Conservation (phyloP, 1,284 basidiomycete species). For the Wolfiporia cocos region DNA sequence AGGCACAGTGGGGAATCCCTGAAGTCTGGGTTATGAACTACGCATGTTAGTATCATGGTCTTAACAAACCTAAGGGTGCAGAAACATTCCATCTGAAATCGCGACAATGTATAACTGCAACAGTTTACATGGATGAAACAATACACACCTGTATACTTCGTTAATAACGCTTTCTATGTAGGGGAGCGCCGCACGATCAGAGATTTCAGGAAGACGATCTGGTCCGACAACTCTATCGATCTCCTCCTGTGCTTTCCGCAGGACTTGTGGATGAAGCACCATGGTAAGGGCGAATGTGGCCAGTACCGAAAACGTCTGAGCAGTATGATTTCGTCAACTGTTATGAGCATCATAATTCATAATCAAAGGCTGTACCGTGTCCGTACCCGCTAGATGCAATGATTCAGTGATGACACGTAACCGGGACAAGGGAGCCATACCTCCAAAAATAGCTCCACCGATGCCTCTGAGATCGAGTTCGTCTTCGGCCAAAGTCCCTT, state of each 20-base stretch:
- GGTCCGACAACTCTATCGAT: neutral
- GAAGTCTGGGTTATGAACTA: neutral
- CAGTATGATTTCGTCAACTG: neutral
- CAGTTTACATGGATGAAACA: neutral
- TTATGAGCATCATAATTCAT: neutral
- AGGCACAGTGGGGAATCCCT: neutral
- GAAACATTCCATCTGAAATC: neutral
- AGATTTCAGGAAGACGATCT: neutral
- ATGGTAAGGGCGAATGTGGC: neutral
- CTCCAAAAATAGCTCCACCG: neutral
- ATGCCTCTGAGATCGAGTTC: neutral
- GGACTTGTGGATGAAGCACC: neutral
- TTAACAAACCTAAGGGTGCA: neutral
- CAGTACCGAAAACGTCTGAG: neutral
- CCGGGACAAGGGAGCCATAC: neutral
- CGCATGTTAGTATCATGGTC: neutral
- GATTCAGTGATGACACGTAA: neutral
- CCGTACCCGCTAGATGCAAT: neutral
- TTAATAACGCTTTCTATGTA: neutral
- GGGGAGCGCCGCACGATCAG: neutral
- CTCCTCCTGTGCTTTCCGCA: neutral
- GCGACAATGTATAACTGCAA: neutral
- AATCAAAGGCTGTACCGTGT: neutral
- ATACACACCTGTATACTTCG: neutral
- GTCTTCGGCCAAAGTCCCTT: neutral